Evolutionary conservation across 192 early-diverging fungal species (phyloP), one percentile per base, ranked within the genome.

Genomic region (Podila minutissima): DNA sequence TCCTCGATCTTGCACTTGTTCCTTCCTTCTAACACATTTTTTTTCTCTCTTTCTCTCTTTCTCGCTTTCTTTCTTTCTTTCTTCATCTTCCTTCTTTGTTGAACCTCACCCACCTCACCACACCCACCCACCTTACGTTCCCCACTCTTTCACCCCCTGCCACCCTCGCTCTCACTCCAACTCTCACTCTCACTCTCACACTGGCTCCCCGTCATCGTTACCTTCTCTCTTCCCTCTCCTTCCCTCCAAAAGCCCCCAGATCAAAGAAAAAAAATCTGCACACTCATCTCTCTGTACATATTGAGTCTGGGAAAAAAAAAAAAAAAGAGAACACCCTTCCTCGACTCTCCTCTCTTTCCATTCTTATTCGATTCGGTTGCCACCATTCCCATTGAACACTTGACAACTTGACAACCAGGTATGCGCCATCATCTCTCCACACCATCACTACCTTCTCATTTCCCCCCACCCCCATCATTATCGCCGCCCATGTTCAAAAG

Each of bases 331-430:
- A 41, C 48, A 63, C 33, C 22, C 59, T 29, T 20, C 38, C 55
- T 11, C 67, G 35, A 38, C 26, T 55, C 26, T 55, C 4, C 38
- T 35, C 31, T 35, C 32, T 0, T 51, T 49, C 31, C 35, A 17
- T 63, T 49, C 46, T n/a, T 31, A 15, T 59, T 29, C 35, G 37
- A 33, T 9, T 29, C 67, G 28, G 17, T 59, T 59, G 67, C 53
- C 55, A 69, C 55, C 57, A 57, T 69, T 32, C 48, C 58, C 41
- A 29, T 60, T 29, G 4, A 29, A 12, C 59, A 22, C 28, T 59
- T 59, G 28, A 3, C n/a, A 28, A 26, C 58, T 20, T 29, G 13
- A 17, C 59, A 59, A 59, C 11, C 26, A 60, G 22, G 59, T 29
- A 60, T 29, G 26, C 22, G 13, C 10, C 24, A 9, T 28, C 20